These are phyloP conservation scores for Fusarium nurragi DNA, from an alignment of 2,329 filamentous ascomycete genomes.

Conservation along the genomic window DNA sequence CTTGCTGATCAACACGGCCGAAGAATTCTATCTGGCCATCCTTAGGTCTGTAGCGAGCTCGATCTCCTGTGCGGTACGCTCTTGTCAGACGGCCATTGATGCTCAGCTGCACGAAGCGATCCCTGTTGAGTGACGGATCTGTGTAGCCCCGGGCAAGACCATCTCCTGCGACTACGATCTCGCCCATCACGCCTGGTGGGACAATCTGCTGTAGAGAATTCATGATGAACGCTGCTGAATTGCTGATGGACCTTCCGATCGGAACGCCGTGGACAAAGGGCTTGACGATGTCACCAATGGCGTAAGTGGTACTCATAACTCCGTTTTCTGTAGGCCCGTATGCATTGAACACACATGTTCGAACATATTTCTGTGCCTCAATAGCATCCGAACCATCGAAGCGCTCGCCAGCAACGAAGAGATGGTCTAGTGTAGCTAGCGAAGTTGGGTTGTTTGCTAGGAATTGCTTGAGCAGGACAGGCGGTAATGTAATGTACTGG, in stretches of 20 bases:
- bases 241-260: background rate
- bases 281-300: background rate
- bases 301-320: background rate
- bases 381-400: constrained; percentile 15
- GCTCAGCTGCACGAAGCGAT: background rate
- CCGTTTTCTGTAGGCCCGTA: background rate
- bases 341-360: background rate
- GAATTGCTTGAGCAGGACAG: background rate
- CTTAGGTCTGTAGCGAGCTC: constrained; percentile 28
- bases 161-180: background rate
- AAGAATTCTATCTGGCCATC: constrained; percentile 39
- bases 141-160: background rate
- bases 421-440: background rate
- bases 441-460: background rate
- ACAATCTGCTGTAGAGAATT: background rate
- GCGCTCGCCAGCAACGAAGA: constrained; percentile 35
- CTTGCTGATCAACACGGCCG: constrained; percentile 40
- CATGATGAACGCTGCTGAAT: background rate
- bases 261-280: background rate
- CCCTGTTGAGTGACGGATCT: background rate
- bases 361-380: background rate
- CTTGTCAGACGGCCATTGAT: constrained; percentile 30
- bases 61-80: too few relatives aligned
- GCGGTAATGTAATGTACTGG: too few relatives aligned
- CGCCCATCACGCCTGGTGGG: background rate